These are phyloP conservation scores for Hypoxylon lenormandii DNA, from an alignment of 495 filamentous ascomycete species.

Conservation along the genomic window DNA sequence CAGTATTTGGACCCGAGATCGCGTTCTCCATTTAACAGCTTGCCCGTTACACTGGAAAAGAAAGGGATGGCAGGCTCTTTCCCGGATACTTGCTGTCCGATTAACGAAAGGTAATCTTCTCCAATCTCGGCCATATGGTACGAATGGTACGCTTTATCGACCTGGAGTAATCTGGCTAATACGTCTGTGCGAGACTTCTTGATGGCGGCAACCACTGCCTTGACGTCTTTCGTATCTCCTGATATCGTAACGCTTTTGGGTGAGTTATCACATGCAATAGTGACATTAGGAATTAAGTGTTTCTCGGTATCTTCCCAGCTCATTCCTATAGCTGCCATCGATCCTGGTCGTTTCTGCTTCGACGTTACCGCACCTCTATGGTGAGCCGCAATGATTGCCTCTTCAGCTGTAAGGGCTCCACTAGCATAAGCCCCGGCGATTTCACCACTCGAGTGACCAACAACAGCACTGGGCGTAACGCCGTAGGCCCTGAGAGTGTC, in stretches of 20 bases:
- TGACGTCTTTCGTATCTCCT: conserved; percentile 45
- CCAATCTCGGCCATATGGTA: conserved; percentile 49
- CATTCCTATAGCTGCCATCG: conserved; percentile 59
- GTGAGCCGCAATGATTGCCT: conserved; percentile 50
- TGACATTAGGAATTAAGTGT: conserved; percentile 44
- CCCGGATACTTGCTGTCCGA: conserved; percentile 34
- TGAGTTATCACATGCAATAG: conserved; percentile 59
- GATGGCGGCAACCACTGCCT: conserved; percentile 30
- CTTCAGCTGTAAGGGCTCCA: conserved; percentile 44
- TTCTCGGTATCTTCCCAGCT: conserved; percentile 38
- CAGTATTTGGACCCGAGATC: conserved; percentile 44
- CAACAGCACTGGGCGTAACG: conserved; percentile 55
- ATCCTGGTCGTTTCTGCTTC: conserved; percentile 39
- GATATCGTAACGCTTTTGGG: conserved; percentile 55
- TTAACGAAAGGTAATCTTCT: conserved; percentile 36
- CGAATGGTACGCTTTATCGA: conserved; percentile 64
- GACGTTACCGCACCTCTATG: conserved; percentile 48
- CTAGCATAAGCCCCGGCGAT: conserved; percentile 58
- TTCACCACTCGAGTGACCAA: conserved; percentile 60
- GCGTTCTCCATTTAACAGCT: conserved; percentile 17
- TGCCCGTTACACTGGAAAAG: conserved; percentile 51
- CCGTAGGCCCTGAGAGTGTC: conserved; percentile 61
- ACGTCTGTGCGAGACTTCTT: conserved; percentile 34
- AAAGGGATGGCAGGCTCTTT: conserved; percentile 38
- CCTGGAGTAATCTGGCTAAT: conserved; percentile 47